phyloP scores from a whole-genome alignment of 495 filamentous ascomycete species.

The Xanthoparmelia taractica region DNA sequence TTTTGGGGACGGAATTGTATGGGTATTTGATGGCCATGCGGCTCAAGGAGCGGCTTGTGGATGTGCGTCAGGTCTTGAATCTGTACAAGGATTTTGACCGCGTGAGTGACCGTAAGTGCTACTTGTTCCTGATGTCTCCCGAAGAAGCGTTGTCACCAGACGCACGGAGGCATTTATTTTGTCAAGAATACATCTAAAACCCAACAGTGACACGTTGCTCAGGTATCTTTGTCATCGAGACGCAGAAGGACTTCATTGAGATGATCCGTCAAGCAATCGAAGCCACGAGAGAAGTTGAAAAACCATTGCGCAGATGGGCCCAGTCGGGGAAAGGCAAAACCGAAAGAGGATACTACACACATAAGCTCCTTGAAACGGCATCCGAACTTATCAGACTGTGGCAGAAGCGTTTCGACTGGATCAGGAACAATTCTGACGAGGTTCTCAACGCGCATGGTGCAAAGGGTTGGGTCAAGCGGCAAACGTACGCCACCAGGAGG shows the following conservation, averaged over 20 bases:
- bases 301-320: slow-evolving; percentile 1
- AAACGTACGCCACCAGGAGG: background rate
- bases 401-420: slow-evolving; percentile 1
- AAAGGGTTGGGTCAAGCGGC: background rate
- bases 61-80: background rate
- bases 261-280: slow-evolving; percentile 4
- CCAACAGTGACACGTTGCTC: background rate
- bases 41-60: background rate
- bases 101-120: background rate
- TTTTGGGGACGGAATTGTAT: background rate
- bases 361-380: slow-evolving; percentile 1
- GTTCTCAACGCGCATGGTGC: background rate
- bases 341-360: background rate
- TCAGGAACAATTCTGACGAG: background rate
- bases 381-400: background rate
- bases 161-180: background rate
- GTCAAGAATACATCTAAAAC: background rate
- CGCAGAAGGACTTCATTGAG: background rate
- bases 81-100: background rate
- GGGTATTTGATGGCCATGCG: background rate
- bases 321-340: background rate
- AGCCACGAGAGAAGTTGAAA: background rate
- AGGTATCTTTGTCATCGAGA: background rate
- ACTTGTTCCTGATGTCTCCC: background rate
- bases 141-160: background rate